Evolutionary conservation across 208 protist genomes (phyloP), one percentile per base, ranked within the genome.

Genomic region (Vickermania ingenoplastis): DNA sequence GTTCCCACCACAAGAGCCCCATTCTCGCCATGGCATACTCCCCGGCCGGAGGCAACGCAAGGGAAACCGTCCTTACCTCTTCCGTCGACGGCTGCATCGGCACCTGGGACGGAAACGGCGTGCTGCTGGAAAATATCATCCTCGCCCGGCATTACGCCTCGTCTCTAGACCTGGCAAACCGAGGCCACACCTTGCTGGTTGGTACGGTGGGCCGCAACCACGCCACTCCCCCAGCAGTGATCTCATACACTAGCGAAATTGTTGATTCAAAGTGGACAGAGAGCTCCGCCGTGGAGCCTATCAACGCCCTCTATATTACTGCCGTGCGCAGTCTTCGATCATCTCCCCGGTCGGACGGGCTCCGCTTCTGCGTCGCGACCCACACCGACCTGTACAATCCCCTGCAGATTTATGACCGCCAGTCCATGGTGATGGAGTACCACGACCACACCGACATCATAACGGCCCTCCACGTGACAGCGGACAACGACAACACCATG

Each of bases 131-230:
- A 69, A 91, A 80, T 59, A 75, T 90, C 27, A 58, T 81, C 13
- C 76, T 94, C 25, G 79, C 88, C 0, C 77, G 76, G 41, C 88
- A 91, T 57, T 94, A 91, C 71, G 88, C 88, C 49, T 81, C 83
- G 5, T 89, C 83, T 14, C 77, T 94, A 21, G 88, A 91, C 57
- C 59, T 94, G 54, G 73, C 84, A 7, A 88, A 84, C 63, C 71
- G 74, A 56, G 83, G 84, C 2, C 74, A 76, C 30, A 75, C 73
- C 14, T 69, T 94, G 17, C 77, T 94, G 56, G 88, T 91, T 7
- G 88, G 84, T 26, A 74, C 79, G 13, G 82, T 86, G 0, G 78
- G 84, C 51, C 63, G 71, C 36, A 54, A 67, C 28, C 14, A 59
- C 5, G 67, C 63, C 53, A 81, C 77, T 11, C 66, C 77, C 2